phyloP scores from a whole-genome alignment of 1,284 basidiomycete genomes.

The Hemileia vastatrix region DNA sequence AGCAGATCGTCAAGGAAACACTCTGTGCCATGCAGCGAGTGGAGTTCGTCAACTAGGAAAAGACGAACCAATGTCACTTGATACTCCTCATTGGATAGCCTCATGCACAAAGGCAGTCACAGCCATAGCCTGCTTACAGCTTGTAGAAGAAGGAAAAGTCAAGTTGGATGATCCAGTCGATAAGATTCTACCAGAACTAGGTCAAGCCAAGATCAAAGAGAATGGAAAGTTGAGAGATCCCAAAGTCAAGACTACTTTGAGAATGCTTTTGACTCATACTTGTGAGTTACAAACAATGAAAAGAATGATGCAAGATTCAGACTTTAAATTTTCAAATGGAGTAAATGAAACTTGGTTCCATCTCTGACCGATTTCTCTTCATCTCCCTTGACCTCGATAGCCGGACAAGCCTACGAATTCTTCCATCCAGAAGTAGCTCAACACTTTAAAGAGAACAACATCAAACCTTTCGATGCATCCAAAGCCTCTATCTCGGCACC shows the following conservation, averaged over 20 bases:
- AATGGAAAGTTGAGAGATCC: conserved; percentile 9
- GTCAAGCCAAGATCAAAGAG: conserved; percentile 27
- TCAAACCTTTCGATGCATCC: conserved; percentile 18
- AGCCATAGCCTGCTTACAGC: conserved; percentile 39
- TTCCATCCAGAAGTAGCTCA: conserved; percentile 25
- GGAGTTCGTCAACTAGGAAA: conserved; percentile 27
- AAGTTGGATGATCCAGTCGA: conserved; percentile 33
- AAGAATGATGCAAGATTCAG: no score
- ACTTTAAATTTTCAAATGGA: no score
- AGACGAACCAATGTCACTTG: conserved; percentile 16
- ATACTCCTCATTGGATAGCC: conserved; percentile 33
- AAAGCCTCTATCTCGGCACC: conserved; percentile 24
- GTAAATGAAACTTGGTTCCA: no score
- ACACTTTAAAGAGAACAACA: conserved; percentile 19
- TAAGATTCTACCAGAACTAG: conserved; percentile 35
- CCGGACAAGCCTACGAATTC: conserved; percentile 26
- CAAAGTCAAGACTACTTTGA: conserved; percentile 23
- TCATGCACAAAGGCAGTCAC: conserved; percentile 44
- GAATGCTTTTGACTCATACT: neutral
- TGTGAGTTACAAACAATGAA: neutral
- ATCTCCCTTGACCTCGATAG: conserved; percentile 26
- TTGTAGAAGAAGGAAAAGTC: conserved; percentile 38
- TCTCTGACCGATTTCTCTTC: no score
- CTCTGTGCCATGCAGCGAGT: conserved; percentile 26
- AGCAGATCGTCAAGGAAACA: conserved; percentile 27